Base-by-base conservation (phyloP, 2,329 filamentous ascomycete genomes). In the Fusarium subtropicale region DNA sequence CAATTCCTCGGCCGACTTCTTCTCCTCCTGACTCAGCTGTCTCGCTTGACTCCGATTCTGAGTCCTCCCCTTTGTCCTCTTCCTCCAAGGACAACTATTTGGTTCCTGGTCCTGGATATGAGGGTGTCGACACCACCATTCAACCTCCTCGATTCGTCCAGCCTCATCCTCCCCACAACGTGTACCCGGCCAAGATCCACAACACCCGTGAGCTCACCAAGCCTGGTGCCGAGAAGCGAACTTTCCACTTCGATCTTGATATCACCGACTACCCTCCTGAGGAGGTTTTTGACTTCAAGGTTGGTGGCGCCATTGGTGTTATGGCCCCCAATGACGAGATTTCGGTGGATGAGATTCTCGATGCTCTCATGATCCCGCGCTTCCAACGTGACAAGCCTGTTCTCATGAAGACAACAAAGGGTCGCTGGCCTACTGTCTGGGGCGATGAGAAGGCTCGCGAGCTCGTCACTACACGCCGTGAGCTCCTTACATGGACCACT, bases 381-480 rank as follows among this genome's bases (percentile, higher is more conserved):
- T 92, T 91, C 76, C 85, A 96, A 64, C 91, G 96, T 31, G 92
- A 97, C 81, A 96, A 93, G 84, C 91, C 91, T 16, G 87, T 97
- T 20, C 83, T 91, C 20, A 82, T 98, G 72, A 90, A 90, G 78
- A 98, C 96, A 1, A 88, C 86, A 36, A 88, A 86, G 64, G 95
- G 95, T 34, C 88, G 96, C 51, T 99, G 95, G 95, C 96, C 96
- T 6, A 99, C 96, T 1, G 97, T 99, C 51, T 99, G 96, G 96
- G 96, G 95, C 42, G 93, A 97, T 3, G 95, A 98, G 22, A 82
- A 92, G 79, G 81, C 94, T 9, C 89, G 96, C 59, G 91, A 96
- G 77, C 84, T 99, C n/a, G 84, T 94, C 58, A 97, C 95, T 5
- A 98, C 94, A 0, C 90, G 95, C 48, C 88, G 95, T 51, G 95